Evolutionary conservation across 2,329 filamentous ascomycete species (phyloP), one percentile per base, ranked within the genome.

Genomic region (Clonostachys chloroleuca): DNA sequence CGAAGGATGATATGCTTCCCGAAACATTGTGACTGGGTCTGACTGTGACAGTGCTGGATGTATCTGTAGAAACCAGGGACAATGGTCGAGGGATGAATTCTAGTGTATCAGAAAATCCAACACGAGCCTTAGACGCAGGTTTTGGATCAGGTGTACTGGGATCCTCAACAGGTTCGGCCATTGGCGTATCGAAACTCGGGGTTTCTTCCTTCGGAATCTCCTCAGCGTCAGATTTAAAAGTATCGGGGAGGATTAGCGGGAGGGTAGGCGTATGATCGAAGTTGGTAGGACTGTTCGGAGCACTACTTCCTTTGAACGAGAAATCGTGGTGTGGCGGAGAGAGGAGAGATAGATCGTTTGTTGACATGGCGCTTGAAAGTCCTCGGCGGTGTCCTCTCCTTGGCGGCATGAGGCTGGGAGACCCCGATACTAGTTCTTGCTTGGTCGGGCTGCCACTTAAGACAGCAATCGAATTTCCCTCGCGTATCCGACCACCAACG

Each of bases 71-170:
- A 13, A 95, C 83, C 17, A 92, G 74, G 3, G 92, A 96, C 16
- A 95, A 68, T 1, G 92, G 91, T 12, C 89, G 81, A 6, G 87
- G 87, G 56, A 92, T 92, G 52, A 87, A 91, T 63, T 95, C 89
- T 30, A 95, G 75, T 12, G 82, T 87, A 52, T 95, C 90, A 1
- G 88, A 90, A 59, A 95, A 95, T 1, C 87, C 88, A 42, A 95
- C 90, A 12, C 87, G 77, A 40, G 83, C 78, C 50, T 83, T 79
- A 5, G 77, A 74, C 9, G 51, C 49, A 2, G 65, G 51, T 46
- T 65, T 30, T 30, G 24, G 24, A 30, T 64, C 59, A 62, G 42
- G 14, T 39, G 36, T 18, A 39, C 36, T 18, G 12, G 16, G 24
- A 3, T 33, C 10, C n/a, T 18, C 16, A n/a, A 17, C 6, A 30